Evolutionary conservation across 768 basidiomycete species (phyloP).

Genomic region (Hypsizygus marmoreus): DNA sequence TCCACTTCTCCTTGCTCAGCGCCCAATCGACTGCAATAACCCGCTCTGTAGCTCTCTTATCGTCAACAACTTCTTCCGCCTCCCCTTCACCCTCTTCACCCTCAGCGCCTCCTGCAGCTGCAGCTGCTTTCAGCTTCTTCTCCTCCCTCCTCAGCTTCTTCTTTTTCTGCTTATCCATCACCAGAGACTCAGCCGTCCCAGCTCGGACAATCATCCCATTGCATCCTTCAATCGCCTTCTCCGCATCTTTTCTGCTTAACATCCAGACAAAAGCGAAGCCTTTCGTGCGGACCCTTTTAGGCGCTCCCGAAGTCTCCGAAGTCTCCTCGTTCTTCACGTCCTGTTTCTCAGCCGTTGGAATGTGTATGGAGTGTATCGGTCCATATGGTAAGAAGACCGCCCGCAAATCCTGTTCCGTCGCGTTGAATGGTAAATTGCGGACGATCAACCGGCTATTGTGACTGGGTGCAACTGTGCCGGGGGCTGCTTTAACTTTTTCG

Average conservation of each 20-base stretch:
- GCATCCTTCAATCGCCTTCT: conserved; percentile 74
- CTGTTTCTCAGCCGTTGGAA: conserved; percentile 52
- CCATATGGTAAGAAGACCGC: conserved; percentile 87
- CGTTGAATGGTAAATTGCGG: conserved; percentile 85
- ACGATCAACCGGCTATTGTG: conserved; percentile 85
- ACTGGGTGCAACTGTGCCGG: conserved; percentile 50
- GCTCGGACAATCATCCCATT: conserved; percentile 74
- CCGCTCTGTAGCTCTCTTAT: conserved; percentile 48
- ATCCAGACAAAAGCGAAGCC: conserved; percentile 98
- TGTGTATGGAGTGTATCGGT: conserved; percentile 81
- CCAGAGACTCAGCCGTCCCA: conserved; percentile 58
- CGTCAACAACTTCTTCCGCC: conserved; percentile 33
- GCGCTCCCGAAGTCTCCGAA: conserved; percentile 24
- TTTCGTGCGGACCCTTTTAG: conserved; percentile 45
- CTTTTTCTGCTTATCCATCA: conserved; percentile 66
- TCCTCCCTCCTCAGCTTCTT: conserved; percentile 62
- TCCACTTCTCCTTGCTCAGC: conserved; percentile 90
- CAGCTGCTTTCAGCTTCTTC: conserved; percentile 44
- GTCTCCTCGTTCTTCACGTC: conserved; percentile 28
- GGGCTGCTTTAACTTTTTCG: conserved; percentile 22
- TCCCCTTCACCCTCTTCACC: conserved; percentile 36
- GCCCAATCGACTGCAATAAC: conserved; percentile 96
- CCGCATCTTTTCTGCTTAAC: conserved; percentile 81
- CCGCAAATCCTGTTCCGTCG: conserved; percentile 82
- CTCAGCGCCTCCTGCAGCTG: conserved; percentile 37